Base-by-base conservation (phyloP, 2,329 filamentous ascomycete species). In the Colletotrichum tabaci region DNA sequence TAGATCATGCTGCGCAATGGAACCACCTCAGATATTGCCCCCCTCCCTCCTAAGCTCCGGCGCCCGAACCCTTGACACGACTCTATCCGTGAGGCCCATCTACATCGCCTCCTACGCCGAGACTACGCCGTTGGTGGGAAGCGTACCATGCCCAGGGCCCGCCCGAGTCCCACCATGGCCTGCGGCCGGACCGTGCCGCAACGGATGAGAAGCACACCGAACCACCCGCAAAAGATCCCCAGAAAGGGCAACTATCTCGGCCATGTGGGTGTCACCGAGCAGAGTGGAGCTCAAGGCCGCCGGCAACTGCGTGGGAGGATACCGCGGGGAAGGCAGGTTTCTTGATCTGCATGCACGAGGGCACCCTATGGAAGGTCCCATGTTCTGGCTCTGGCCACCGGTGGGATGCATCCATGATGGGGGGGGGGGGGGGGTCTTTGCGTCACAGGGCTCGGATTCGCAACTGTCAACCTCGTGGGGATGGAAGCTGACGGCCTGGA, bases 171-270 rank as follows among this genome's bases (percentile, higher is more conserved):
- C 26, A 90, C 77, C 55, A 88, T 81, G 1, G 81, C 82, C 67
- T 85, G 86, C 7, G 89, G 77, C 1, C 87, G 83, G 0, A 89
- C 86, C 0, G 87, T 89, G 1, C 87, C 88, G 7, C 77, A 80
- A 47, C 81, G 87, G 15, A 77, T 76, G 21, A 79, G 74, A 4
- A 77, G 76, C 1, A 78, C 76, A 10, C 77, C 77, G 13, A 76
- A 88, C 2, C 87, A 82, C 2, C 88, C 81, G 76, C 86, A 89
- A 74, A 89, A 90, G 3, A 90, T 35, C 84, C 2, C 87, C 88
- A 62, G 90, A 87, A 0, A 88, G 76, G 4, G 86, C 85, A 52
- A 86, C 84, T 65, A 87, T 84, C 68, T 89, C 87, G 0, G 83
- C 85, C 0, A 90, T 81, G 1, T 87, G 84, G 63, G 90, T 79